These are phyloP conservation scores for Bonnemaisonia californica DNA, from an alignment of 31 red algal species.

Conservation along the genomic window DNA sequence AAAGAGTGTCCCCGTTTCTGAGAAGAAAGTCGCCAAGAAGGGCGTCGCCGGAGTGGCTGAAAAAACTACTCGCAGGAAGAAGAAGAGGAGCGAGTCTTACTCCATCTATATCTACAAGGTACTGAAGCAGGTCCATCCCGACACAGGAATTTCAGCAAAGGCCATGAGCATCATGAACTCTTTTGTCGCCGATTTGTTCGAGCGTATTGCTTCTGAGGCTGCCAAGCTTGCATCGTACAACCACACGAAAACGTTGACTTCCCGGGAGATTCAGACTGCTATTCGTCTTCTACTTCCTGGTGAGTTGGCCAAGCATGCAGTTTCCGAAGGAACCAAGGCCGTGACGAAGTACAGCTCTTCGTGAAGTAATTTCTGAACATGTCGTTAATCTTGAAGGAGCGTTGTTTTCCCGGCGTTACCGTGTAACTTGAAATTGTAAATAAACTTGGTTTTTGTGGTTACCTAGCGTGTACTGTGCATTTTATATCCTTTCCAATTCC, in stretches of 20 bases:
- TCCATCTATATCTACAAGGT: constrained; percentile 99
- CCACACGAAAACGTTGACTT: constrained; percentile 97
- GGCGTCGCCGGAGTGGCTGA: constrained; percentile 44
- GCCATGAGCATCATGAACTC: constrained; percentile 99
- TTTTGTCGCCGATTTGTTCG: constrained; percentile 96
- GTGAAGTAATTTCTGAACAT: constrained; percentile 5
- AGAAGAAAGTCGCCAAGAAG: constrained; percentile 99
- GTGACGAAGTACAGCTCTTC: constrained; percentile 92
- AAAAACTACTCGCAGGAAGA: constrained; percentile 78
- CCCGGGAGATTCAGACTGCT: constrained; percentile 96
- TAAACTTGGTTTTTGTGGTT: too few species aligned
- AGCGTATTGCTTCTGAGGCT: constrained; percentile 93
- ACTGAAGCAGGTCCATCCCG: constrained; percentile 96
- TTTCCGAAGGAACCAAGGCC: constrained; percentile 97
- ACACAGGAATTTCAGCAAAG: constrained; percentile 96
- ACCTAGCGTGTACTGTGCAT: too few species aligned
- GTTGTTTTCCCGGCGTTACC: too few species aligned
- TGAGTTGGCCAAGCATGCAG: constrained; percentile 96
- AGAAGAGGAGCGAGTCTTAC: constrained; percentile 95
- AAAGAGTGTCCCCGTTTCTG: constrained; percentile 87
- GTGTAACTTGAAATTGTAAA: not conserved
- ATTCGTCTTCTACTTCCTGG: constrained; percentile 92
- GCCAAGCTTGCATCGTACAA: constrained; percentile 92
- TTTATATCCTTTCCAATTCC: too few species aligned
- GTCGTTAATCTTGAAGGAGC: too few species aligned